phyloP scores from a whole-genome alignment of 2,329 filamentous ascomycete genomes.

The Pseudogymnoascus sp. region DNA sequence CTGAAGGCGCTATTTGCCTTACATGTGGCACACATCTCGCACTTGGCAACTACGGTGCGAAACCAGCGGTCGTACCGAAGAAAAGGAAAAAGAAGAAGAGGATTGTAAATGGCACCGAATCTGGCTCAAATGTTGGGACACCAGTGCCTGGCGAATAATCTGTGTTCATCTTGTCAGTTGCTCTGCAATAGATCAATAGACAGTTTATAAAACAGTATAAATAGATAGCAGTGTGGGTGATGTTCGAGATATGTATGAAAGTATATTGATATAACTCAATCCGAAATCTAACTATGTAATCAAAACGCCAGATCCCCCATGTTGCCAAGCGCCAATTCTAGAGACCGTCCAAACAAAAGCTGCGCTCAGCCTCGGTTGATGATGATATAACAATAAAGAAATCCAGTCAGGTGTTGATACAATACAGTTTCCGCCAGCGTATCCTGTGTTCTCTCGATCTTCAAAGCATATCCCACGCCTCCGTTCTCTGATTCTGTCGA shows the following conservation, averaged over 20 bases:
- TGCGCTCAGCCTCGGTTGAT: background rate
- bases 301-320: slow-evolving; percentile 17
- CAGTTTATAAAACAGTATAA: slow-evolving; percentile 19
- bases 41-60: slow-evolving; percentile 67
- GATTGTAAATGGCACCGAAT: slow-evolving; percentile 43
- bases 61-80: slow-evolving; percentile 64
- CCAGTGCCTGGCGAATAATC: slow-evolving; percentile 36
- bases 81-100: slow-evolving; percentile 73
- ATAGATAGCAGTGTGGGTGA: slow-evolving; percentile 30
- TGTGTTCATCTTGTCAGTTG: background rate
- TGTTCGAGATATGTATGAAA: background rate
- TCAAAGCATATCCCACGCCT: background rate
- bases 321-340: slow-evolving; percentile 32
- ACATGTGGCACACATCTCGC: slow-evolving; percentile 74
- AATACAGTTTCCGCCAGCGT: background rate
- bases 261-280: background rate
- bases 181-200: background rate
- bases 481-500: background rate
- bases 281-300: background rate
- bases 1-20: slow-evolving; percentile 60
- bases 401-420: slow-evolving; percentile 13
- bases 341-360: slow-evolving; percentile 31
- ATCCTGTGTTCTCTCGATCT: background rate
- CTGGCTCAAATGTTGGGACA: slow-evolving; percentile 50
- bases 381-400: slow-evolving; percentile 35